Conservation (phyloP, 140 eudicot species). For the Eryngium alpinum region DNA sequence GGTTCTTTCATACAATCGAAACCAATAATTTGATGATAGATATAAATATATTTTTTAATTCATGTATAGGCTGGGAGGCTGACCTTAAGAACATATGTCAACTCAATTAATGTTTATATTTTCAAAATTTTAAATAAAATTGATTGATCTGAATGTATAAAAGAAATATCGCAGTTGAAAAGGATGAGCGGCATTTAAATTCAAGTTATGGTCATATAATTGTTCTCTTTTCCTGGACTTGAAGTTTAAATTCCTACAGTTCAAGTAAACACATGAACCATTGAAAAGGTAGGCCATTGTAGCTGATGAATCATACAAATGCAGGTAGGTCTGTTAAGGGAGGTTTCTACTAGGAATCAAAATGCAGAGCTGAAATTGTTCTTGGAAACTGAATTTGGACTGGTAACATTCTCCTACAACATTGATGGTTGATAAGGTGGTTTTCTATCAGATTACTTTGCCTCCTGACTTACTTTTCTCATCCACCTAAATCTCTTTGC, state of each 20-base stretch:
- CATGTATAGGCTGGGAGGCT: too few species aligned
- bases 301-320: conserved; percentile 8
- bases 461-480: not conserved
- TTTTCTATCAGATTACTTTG: not conserved
- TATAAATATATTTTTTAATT: too few species aligned
- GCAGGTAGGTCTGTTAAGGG: conserved; percentile 78
- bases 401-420: conserved; percentile 32
- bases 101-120: too few species aligned
- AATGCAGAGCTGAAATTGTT: conserved; percentile 78
- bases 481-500: conserved; percentile 3
- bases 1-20: too few species aligned
- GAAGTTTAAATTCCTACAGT: not conserved
- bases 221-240: not conserved
- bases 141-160: too few species aligned
- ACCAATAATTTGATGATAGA: too few species aligned
- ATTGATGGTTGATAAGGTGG: not conserved
- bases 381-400: conserved; percentile 63
- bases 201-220: not conserved
- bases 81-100: too few species aligned
- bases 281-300: not conserved
- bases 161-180: not conserved
- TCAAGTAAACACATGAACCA: not conserved
- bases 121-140: too few species aligned
- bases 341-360: conserved; percentile 56
- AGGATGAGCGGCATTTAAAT: not conserved